Base-by-base conservation (phyloP, 345 rosid genomes). In the Geranium brycei region DNA sequence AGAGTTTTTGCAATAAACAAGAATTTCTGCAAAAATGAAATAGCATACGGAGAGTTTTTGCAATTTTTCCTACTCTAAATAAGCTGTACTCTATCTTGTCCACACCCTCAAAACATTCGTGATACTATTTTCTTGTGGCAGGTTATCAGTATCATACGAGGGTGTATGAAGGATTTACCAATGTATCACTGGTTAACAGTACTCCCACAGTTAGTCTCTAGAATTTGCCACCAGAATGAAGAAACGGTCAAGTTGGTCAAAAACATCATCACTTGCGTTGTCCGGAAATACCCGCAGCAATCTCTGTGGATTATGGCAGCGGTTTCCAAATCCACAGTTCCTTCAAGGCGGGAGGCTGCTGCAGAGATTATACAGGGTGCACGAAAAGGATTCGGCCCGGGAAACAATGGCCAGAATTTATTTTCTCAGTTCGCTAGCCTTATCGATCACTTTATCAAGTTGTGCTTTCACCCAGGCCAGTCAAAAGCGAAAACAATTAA, bases 291-390 rank as follows among this genome's bases (percentile, higher is more conserved):
- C 76, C 97, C 99, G 31, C 99, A 90, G 69, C 97, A 92, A 80
- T 91, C 87, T 64, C 78, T 92, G 62, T 86, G 96, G 97, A 86
- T 87, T 65, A 89, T 83, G 95, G 97, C 98, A 63, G 98, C 97
- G 59, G 97, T 92, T 69, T 87, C 97, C 66, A 92, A 92, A 75
- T 92, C 98, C 68, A 80, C 91, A 17, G 88, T 92, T 63, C 87
- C 95, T 64, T 85, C 98, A n/a, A 89, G 95, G 74, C 78, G 88
- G 72, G 95, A 87, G 70, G 97, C 97, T 67, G 89, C 99, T 75
- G 89, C 95, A 62, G 91, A 87, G 77, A 93, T 93, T 76, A 81
- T 93, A 75, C 91, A 90, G 66, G 86, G 85, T 61, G 99, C 99
- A 58, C 79, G 85, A 51, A 93, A 85, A 75, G 91, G 87, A 62